These are phyloP conservation scores for Mrakiaceae sp. DNA, from an alignment of 1,284 basidiomycete species.

Conservation along the genomic window DNA sequence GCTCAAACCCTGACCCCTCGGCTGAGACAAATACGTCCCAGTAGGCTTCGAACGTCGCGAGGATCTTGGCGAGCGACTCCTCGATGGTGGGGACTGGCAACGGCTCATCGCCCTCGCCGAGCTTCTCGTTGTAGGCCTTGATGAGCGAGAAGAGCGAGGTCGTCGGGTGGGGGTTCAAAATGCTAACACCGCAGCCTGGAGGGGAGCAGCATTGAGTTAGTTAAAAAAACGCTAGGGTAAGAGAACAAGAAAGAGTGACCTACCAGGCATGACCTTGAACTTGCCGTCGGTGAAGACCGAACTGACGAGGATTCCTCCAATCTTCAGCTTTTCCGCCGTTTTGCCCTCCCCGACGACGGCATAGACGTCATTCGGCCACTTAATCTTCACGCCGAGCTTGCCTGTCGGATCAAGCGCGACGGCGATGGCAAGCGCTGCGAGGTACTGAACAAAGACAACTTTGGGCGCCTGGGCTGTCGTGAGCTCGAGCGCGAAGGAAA, in stretches of 20 bases:
- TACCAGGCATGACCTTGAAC: slow-evolving; percentile 46
- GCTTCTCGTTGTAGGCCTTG: slow-evolving; percentile 22
- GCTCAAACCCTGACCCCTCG: slow-evolving; percentile 41
- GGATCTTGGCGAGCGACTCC: slow-evolving; percentile 58
- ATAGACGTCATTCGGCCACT: slow-evolving; percentile 98
- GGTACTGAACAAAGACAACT: slow-evolving; percentile 91
- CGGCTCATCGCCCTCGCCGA: slow-evolving; percentile 21
- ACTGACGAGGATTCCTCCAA: slow-evolving; percentile 86
- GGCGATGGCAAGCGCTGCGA: slow-evolving; percentile 79
- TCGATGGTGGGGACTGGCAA: slow-evolving; percentile 54
- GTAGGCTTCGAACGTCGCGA: slow-evolving; percentile 65
- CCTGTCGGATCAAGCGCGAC: slow-evolving; percentile 51
- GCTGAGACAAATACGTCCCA: slow-evolving; percentile 56
- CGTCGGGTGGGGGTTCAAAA: slow-evolving; percentile 72
- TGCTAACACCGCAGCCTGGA: slow-evolving; percentile 79
- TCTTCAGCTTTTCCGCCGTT: slow-evolving; percentile 46
- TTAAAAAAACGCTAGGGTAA: neutral
- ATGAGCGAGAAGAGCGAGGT: slow-evolving; percentile 65
- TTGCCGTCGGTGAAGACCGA: slow-evolving; percentile 64
- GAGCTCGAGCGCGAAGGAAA: slow-evolving; percentile 66
- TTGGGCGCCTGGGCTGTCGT: slow-evolving; percentile 49
- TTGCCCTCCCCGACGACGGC: slow-evolving; percentile 44
- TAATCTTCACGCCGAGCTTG: slow-evolving; percentile 55
- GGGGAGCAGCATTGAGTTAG: neutral
- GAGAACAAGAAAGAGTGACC: neutral